Conservation (phyloP, 2,329 filamentous ascomycete species). For the Dothistroma pini region DNA sequence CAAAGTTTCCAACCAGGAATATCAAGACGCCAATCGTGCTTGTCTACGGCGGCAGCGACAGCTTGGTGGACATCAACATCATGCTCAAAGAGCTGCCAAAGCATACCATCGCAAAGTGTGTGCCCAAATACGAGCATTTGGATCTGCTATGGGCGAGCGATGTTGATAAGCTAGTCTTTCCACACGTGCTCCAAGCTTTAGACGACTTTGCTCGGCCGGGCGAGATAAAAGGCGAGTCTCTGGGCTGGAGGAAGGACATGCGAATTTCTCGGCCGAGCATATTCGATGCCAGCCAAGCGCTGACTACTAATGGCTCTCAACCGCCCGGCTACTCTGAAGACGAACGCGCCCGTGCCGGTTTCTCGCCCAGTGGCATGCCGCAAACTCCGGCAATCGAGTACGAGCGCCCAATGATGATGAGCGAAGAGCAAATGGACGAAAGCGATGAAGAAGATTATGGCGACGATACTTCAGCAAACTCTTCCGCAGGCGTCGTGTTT, state of each 20-base stretch:
- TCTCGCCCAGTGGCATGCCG: constrained; percentile 13
- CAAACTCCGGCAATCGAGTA: constrained; percentile 19
- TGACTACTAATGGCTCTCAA: constrained; percentile 20
- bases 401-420: constrained; percentile 20
- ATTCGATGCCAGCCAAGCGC: constrained; percentile 18
- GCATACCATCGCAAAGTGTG: constrained; percentile 79
- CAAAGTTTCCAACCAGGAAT: constrained; percentile 92
- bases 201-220: constrained; percentile 55
- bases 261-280: constrained; percentile 22
- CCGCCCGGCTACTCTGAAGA: constrained; percentile 32
- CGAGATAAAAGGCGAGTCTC: constrained; percentile 23
- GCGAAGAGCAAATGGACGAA: constrained; percentile 29
- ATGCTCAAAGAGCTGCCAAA: constrained; percentile 86
- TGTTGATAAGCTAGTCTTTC: constrained; percentile 79
- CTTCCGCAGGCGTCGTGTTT: constrained; percentile 9
- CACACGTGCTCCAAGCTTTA: constrained; percentile 84
- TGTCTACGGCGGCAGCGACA: constrained; percentile 90
- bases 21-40: constrained; percentile 94
- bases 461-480: constrained; percentile 13
- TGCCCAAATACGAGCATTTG: constrained; percentile 92
- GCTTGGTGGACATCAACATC: constrained; percentile 84
- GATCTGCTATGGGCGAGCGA: constrained; percentile 94
- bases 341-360: constrained; percentile 14
- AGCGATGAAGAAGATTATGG: constrained; percentile 28
- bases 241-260: constrained; percentile 18